Percentiles rank a stretch among this genome's conserved stretches.
Evolutionary conservation across 2,329 filamentous ascomycete genomes (phyloP).

Genomic region (Claviceps cyperi): DNA sequence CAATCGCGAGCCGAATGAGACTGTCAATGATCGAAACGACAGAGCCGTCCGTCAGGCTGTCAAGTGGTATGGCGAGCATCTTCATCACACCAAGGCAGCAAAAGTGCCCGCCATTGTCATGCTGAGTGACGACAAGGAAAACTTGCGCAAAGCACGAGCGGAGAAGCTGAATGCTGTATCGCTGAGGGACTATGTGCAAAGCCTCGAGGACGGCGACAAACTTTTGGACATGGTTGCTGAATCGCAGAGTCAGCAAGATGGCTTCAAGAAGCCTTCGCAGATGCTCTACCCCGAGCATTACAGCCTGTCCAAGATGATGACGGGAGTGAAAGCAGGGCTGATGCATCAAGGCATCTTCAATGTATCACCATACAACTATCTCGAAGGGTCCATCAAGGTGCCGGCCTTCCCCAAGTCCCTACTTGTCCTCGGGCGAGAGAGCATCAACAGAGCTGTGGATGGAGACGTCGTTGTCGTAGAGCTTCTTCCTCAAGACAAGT

Average conservation of each 20-base stretch:
- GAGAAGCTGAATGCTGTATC: constrained; percentile 59
- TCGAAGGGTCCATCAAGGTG: constrained; percentile 84
- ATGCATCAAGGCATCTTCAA: constrained; percentile 93
- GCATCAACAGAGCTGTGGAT: constrained; percentile 86
- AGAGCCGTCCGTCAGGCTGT: constrained; percentile 75
- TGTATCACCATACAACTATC: constrained; percentile 93
- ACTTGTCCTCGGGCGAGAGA: constrained; percentile 79
- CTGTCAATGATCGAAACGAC: constrained; percentile 94
- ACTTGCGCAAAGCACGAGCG: constrained; percentile 63
- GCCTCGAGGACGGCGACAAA: constrained; percentile 69
- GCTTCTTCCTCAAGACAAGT: constrained; percentile 83
- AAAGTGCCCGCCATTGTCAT: constrained; percentile 69
- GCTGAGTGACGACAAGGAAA: constrained; percentile 85
- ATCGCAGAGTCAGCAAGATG: constrained; percentile 48
- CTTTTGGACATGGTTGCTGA: constrained; percentile 89
- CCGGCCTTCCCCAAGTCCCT: constrained; percentile 81
- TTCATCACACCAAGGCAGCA: constrained; percentile 47
- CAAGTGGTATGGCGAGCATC: constrained; percentile 79
- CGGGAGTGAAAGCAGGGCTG: constrained; percentile 73
- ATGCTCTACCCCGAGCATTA: constrained; percentile 83
- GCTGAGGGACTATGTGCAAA: constrained; percentile 64
- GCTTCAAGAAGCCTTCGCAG: constrained; percentile 45
- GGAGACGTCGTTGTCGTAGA: constrained; percentile 90
- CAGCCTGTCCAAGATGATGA: constrained; percentile 84
- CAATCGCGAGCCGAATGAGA: constrained; percentile 58